These are phyloP conservation scores for Scenedesmus sp. DNA, from an alignment of 163 green algal species.

Conservation along the genomic window DNA sequence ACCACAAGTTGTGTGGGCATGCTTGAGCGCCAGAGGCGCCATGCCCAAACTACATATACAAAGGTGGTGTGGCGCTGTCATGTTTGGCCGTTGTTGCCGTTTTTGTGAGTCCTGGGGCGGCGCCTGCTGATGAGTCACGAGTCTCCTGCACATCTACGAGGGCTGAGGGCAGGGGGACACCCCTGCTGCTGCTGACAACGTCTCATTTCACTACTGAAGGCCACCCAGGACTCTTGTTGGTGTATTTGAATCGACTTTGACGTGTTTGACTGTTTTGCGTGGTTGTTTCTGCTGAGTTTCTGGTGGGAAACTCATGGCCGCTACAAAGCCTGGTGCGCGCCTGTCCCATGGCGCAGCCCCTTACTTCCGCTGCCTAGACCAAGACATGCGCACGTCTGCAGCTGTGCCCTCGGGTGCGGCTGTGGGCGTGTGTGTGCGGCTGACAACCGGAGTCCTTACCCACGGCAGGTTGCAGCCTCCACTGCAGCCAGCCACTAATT, in stretches of 20 bases:
- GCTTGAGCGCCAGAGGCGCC: not conserved
- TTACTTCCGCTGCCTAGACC: slow-evolving; percentile 41
- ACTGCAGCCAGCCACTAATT: slow-evolving; percentile 48
- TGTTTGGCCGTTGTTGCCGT: not conserved
- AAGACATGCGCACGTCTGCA: slow-evolving; percentile 12
- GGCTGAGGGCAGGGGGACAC: not conserved
- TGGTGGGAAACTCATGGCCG: not conserved
- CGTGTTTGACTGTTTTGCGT: not conserved
- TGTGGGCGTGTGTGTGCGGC: slow-evolving; percentile 19
- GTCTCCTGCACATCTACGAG: slow-evolving; percentile 54
- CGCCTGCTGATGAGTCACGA: slow-evolving; percentile 33
- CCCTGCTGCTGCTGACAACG: slow-evolving; percentile 34
- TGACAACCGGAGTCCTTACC: slow-evolving; percentile 51
- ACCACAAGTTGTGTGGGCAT: not conserved
- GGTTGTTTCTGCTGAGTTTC: not conserved
- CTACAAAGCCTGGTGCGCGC: slow-evolving; percentile 65
- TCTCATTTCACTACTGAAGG: slow-evolving; percentile 42
- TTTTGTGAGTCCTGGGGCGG: not conserved
- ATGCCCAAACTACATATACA: too few species aligned
- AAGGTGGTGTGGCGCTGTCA: not conserved
- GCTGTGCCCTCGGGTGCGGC: not conserved
- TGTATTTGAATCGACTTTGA: not conserved
- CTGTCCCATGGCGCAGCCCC: slow-evolving; percentile 52
- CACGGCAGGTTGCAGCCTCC: slow-evolving; percentile 28
- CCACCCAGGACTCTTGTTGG: not conserved